Evolutionary conservation across 257 asterid species (phyloP).

Genomic region (Ophiorrhiza pumila): DNA sequence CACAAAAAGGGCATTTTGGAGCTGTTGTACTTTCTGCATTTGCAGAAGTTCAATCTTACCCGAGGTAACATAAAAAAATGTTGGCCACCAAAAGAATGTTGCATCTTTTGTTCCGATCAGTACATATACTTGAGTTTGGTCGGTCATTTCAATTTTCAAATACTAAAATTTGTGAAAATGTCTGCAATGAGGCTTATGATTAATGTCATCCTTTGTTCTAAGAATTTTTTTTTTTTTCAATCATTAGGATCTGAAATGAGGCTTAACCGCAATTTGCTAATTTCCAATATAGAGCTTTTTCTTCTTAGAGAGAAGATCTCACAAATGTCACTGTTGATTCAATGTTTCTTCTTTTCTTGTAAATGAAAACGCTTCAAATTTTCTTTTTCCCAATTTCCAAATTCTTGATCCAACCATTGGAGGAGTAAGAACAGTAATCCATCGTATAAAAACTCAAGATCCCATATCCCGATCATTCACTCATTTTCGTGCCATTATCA

Average conservation of each 20-base stretch:
- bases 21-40: too few relatives aligned
- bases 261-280: not conserved
- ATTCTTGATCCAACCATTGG: not conserved
- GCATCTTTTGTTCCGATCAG: not conserved
- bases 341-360: not conserved
- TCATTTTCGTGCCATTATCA: not conserved
- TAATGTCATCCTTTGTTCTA: too few relatives aligned
- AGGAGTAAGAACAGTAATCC: not conserved
- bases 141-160: not conserved
- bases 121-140: not conserved
- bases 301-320: not conserved
- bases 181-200: not conserved
- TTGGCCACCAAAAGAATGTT: not conserved
- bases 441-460: not conserved
- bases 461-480: not conserved
- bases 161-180: not conserved
- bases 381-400: not conserved
- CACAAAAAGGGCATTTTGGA: not conserved
- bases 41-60: not conserved
- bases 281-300: not conserved
- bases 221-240: not conserved
- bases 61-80: not conserved
- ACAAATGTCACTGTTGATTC: not conserved
- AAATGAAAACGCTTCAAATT: not conserved
- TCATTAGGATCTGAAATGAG: not conserved